A percentile compares a stretch with the other conserved stretches of the same genome.
Evolutionary conservation across 2,329 filamentous ascomycete genomes (phyloP).

Genomic region (Zalaria obscura): DNA sequence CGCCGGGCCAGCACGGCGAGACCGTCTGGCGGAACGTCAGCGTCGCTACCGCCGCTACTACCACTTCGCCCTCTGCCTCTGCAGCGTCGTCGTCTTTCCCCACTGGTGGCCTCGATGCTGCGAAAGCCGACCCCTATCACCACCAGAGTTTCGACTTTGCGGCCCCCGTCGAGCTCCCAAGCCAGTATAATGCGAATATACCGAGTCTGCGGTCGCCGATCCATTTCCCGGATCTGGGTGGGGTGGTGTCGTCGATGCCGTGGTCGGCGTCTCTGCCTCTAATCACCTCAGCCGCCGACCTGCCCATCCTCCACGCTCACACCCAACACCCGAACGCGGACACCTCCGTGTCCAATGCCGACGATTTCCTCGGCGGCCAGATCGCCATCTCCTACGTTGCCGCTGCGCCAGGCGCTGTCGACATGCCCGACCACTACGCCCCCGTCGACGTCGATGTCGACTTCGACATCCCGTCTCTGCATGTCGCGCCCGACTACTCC

Average conservation of each 20-base stretch:
- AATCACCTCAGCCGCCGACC: not conserved
- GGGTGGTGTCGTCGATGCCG: not conserved
- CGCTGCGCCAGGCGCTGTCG: conserved; percentile 3
- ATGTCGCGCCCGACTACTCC: not conserved
- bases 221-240: not conserved
- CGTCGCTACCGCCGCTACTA: not conserved
- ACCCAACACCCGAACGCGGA: too few relatives aligned
- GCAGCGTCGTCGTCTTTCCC: not conserved
- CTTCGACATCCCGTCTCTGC: not conserved
- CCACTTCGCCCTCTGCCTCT: not conserved
- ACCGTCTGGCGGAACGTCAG: not conserved
- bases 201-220: not conserved
- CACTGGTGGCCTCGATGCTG: not conserved
- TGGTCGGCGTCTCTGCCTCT: not conserved
- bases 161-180: not conserved
- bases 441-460: not conserved
- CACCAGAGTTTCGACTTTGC: not conserved
- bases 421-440: conserved; percentile 5
- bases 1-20: not conserved
- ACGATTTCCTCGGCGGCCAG: conserved; percentile 23
- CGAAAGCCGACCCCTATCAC: not conserved
- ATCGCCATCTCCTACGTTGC: conserved; percentile 22
- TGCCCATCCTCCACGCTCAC: not conserved
- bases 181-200: not conserved
- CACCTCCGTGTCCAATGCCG: not conserved